These are phyloP conservation scores for Cyclanthera cordifolia DNA, from an alignment of 306 rosid genomes.

Conservation along the genomic window DNA sequence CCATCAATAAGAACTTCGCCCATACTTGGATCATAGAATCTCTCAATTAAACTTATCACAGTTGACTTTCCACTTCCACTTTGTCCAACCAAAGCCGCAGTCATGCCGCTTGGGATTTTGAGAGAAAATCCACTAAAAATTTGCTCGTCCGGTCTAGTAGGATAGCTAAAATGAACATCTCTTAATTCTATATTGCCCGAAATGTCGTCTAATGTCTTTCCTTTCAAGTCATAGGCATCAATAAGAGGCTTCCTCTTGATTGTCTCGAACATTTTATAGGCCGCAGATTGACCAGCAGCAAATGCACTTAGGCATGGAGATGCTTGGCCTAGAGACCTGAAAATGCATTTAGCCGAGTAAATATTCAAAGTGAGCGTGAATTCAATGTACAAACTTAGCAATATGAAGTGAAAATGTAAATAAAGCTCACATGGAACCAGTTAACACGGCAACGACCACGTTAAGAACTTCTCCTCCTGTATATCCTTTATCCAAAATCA, in stretches of 20 bases:
- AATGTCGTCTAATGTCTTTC: constrained; percentile 41
- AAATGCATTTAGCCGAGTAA: not conserved
- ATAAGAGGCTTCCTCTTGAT: constrained; percentile 59
- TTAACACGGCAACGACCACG: constrained; percentile 44
- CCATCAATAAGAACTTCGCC: constrained; percentile 74
- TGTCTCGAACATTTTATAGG: constrained; percentile 71
- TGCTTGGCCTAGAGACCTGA: constrained; percentile 68
- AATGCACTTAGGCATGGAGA: constrained; percentile 73
- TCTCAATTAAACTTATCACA: constrained; percentile 56
- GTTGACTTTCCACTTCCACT: constrained; percentile 91
- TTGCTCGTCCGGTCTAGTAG: constrained; percentile 51
- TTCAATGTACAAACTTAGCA: not conserved
- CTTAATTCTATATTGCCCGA: constrained; percentile 56
- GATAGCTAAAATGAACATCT: constrained; percentile 59
- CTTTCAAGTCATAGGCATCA: constrained; percentile 44
- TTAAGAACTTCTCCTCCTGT: constrained; percentile 57
- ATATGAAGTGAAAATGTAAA: not conserved
- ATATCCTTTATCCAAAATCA: constrained; percentile 67
- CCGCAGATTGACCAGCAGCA: constrained; percentile 84
- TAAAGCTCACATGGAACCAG: constrained; percentile 56
- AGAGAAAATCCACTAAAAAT: constrained; percentile 50
- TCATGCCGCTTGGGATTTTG: constrained; percentile 54
- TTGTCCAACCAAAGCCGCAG: constrained; percentile 69
- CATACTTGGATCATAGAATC: constrained; percentile 70
- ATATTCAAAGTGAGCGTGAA: no score